Conservation (phyloP, 495 filamentous ascomycete species). For the Lasiosphaeris hirsuta region DNA sequence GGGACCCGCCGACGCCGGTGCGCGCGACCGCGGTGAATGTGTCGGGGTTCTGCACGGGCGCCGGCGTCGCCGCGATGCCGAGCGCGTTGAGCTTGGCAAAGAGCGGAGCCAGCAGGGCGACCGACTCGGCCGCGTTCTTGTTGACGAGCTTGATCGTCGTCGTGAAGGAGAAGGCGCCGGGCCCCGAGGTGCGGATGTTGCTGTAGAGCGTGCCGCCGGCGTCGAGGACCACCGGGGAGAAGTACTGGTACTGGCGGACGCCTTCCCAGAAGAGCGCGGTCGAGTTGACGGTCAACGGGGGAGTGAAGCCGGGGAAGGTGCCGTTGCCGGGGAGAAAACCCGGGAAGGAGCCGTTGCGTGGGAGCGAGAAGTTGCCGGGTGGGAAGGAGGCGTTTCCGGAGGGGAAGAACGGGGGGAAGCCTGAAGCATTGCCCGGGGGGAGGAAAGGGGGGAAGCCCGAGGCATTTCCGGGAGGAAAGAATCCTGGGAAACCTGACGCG, state of each 20-base stretch:
- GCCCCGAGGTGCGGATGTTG: slow-evolving; percentile 28
- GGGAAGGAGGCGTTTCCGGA: neutral
- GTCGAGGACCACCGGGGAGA: slow-evolving; percentile 32
- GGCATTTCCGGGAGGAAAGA: neutral
- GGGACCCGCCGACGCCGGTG: slow-evolving; percentile 23
- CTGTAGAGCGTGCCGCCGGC: slow-evolving; percentile 44
- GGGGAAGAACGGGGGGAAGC: neutral
- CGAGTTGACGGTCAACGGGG: slow-evolving; percentile 1
- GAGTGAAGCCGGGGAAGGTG: slow-evolving; percentile 26
- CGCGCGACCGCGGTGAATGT: neutral
- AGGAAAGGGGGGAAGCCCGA: neutral
- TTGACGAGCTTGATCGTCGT: slow-evolving; percentile 25
- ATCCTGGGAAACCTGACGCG: too few relatives aligned
- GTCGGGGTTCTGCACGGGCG: slow-evolving; percentile 2
- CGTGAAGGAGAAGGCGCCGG: slow-evolving; percentile 29
- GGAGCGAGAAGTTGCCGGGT: slow-evolving; percentile 21
- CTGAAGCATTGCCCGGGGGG: neutral
- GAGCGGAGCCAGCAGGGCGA: slow-evolving; percentile 32
- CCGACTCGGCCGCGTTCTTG: slow-evolving; percentile 17
- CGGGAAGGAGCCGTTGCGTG: slow-evolving; percentile 24
- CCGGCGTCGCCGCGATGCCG: slow-evolving; percentile 27
- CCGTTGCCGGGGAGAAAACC: slow-evolving; percentile 1
- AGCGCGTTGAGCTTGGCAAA: slow-evolving; percentile 26
- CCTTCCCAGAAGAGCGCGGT: slow-evolving; percentile 48
- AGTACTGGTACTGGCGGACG: slow-evolving; percentile 39